Conservation (phyloP, 2,329 filamentous ascomycete genomes). For the Penicillium sp. region DNA sequence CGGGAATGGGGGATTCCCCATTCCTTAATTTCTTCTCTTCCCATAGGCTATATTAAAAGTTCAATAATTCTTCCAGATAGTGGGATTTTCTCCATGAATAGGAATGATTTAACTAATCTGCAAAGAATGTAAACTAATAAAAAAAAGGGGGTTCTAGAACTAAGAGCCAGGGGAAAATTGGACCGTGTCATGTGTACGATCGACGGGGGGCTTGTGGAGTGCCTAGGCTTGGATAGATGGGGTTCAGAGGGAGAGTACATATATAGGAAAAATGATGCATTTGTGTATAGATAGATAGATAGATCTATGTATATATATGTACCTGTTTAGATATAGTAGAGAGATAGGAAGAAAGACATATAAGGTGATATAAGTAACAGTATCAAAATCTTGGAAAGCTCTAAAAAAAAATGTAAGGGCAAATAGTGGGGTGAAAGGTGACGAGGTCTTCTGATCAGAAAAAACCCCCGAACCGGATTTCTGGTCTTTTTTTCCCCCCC, state of each 20-base stretch:
- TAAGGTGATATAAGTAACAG: no score
- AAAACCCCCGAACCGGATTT: slow-evolving; percentile 31
- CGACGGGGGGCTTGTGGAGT: slow-evolving; percentile 17
- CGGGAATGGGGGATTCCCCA: slow-evolving; percentile 3
- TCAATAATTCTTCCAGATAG: slow-evolving; percentile 15
- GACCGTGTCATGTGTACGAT: slow-evolving; percentile 29
- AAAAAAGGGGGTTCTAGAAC: slow-evolving; percentile 25
- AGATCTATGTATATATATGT: no score
- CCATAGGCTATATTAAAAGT: slow-evolving; percentile 1
- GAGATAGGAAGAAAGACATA: not conserved
- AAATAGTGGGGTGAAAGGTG: slow-evolving; percentile 21
- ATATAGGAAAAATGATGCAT: no score
- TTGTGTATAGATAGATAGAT: no score
- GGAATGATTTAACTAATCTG: slow-evolving; percentile 10
- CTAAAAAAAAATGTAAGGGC: not conserved
- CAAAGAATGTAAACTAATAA: slow-evolving; percentile 11
- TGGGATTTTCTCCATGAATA: slow-evolving; percentile 23
- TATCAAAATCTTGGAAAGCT: no score
- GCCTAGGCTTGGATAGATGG: slow-evolving; percentile 5
- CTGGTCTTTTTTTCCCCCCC: slow-evolving; percentile 4
- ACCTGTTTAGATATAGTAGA: no score
- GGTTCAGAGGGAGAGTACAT: not conserved
- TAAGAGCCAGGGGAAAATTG: slow-evolving; percentile 20
- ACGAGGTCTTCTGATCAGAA: slow-evolving; percentile 36
- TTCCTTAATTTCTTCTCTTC: not conserved